Conservation (phyloP, 2,329 filamentous ascomycete genomes). For the Neofusicoccum sp. region DNA sequence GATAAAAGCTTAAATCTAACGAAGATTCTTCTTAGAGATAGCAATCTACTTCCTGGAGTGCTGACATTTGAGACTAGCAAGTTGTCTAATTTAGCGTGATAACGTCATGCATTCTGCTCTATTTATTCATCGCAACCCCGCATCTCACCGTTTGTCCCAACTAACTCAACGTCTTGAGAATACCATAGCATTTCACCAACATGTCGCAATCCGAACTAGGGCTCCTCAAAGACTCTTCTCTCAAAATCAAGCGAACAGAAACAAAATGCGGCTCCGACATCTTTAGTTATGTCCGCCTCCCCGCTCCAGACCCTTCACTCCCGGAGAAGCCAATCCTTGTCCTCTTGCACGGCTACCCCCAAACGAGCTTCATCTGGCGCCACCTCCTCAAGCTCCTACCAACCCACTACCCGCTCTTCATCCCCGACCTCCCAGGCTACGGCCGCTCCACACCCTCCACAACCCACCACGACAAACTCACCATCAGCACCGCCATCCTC, state of each 20-base stretch:
- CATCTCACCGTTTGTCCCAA: no score
- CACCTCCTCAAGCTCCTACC: slow-evolving; percentile 35
- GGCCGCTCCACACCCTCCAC: slow-evolving; percentile 24
- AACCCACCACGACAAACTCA: slow-evolving; percentile 30
- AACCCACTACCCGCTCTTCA: slow-evolving; percentile 32
- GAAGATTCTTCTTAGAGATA: no score
- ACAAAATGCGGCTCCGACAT: background rate
- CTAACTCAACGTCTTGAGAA: no score
- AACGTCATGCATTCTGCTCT: no score
- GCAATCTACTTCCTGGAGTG: no score
- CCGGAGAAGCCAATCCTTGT: background rate
- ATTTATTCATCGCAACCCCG: no score
- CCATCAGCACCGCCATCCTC: slow-evolving; percentile 31
- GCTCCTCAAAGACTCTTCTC: background rate
- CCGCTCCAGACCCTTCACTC: background rate
- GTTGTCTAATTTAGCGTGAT: no score
- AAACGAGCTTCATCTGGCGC: background rate
- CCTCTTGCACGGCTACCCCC: background rate
- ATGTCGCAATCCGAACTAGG: background rate
- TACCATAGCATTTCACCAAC: no score
- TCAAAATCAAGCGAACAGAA: background rate
- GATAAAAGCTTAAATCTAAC: no score
- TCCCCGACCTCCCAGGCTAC: slow-evolving; percentile 37
- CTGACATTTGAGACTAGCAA: no score
- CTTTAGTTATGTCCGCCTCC: background rate